These are phyloP conservation scores for Ceratocystis eucalypticola DNA, from an alignment of 2,329 filamentous ascomycete genomes.

Conservation along the genomic window DNA sequence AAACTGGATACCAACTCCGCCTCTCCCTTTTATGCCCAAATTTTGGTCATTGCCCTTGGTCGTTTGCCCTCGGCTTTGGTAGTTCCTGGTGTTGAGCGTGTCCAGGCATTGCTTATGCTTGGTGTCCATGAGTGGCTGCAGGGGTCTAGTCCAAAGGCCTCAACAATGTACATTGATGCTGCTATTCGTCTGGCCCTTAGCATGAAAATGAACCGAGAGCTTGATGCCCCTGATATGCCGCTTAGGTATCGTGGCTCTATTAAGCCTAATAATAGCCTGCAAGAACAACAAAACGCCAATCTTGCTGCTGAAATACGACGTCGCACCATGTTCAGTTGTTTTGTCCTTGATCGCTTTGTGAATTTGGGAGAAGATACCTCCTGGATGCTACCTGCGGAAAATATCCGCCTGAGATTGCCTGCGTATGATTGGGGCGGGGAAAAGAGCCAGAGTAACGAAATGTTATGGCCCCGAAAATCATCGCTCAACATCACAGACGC, in stretches of 20 bases:
- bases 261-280: constrained; percentile 12
- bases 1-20: constrained; percentile 39
- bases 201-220: constrained; percentile 29
- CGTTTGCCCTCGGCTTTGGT: constrained; percentile 36
- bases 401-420: constrained; percentile 6
- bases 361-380: constrained; percentile 43
- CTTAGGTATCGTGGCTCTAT: not conserved
- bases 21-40: constrained; percentile 51
- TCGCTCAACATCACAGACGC: constrained; percentile 19
- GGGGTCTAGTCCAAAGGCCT: constrained; percentile 39
- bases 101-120: constrained; percentile 57
- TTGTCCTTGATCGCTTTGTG: constrained; percentile 57
- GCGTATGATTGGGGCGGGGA: constrained; percentile 31
- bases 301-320: constrained; percentile 51
- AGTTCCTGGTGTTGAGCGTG: constrained; percentile 45
- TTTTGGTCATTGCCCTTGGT: constrained; percentile 39
- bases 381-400: constrained; percentile 15
- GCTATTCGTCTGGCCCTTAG: constrained; percentile 51
- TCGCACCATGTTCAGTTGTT: constrained; percentile 62
- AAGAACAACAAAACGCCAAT: not conserved
- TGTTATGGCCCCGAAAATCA: constrained; percentile 16
- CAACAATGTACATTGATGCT: constrained; percentile 44
- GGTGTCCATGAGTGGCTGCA: constrained; percentile 60
- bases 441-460: constrained; percentile 11
- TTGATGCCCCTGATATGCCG: constrained; percentile 3